Percentiles rank a stretch among this genome's conserved stretches.
Evolutionary conservation across 495 filamentous ascomycete species (phyloP).

Genomic region (Massariosphaeria phaeospora): DNA sequence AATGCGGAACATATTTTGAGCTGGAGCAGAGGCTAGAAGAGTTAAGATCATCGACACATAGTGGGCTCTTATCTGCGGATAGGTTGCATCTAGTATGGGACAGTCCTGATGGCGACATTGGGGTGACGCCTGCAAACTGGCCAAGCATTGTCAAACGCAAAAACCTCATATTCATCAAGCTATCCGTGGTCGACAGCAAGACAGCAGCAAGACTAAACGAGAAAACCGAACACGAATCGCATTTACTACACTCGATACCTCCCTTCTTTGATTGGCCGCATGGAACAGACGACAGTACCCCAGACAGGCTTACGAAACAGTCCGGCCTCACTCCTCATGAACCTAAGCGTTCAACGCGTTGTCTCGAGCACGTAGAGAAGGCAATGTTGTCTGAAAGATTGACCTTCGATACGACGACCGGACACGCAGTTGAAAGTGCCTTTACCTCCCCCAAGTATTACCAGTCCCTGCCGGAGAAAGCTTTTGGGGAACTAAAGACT

Average conservation of each 20-base stretch:
- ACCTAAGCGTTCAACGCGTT: neutral
- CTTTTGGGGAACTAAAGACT: neutral
- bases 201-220: neutral
- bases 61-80: neutral
- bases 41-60: neutral
- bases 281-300: no score
- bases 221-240: neutral
- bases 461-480: conserved; percentile 8
- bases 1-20: conserved; percentile 24
- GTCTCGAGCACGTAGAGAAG: conserved; percentile 18
- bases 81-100: conserved; percentile 5
- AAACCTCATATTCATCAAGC: conserved; percentile 15
- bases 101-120: neutral
- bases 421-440: conserved; percentile 1
- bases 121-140: conserved; percentile 21
- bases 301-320: neutral
- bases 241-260: neutral
- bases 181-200: neutral
- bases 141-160: conserved; percentile 2
- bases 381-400: conserved; percentile 3
- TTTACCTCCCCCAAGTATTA: conserved; percentile 25
- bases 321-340: conserved; percentile 3
- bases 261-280: conserved; percentile 24
- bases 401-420: neutral
- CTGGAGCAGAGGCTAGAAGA: conserved; percentile 25